phyloP scores from a whole-genome alignment of 352 stramenopile species.

The Phytopythium aichiense region DNA sequence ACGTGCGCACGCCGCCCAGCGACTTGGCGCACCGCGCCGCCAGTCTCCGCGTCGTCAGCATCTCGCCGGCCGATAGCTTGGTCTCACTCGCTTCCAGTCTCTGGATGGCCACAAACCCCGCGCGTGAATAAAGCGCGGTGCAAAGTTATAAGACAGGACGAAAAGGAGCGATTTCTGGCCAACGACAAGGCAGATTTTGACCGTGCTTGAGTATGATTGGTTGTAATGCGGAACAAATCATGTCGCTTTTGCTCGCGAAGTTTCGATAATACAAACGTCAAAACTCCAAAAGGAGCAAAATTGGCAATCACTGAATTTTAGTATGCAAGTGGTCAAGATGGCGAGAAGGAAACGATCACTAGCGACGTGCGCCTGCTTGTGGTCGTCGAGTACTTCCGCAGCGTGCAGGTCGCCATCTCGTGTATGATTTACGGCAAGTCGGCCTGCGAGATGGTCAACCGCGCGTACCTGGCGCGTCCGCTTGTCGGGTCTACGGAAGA shows the following conservation, averaged over 20 bases:
- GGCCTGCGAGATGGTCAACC: slow-evolving; percentile 55
- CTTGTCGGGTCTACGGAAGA: too few species aligned
- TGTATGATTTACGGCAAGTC: slow-evolving; percentile 67
- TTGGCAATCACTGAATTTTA: too few species aligned
- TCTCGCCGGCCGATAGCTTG: slow-evolving; percentile 5
- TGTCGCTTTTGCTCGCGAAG: too few species aligned
- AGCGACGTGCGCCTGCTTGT: slow-evolving; percentile 60
- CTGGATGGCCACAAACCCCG: background rate
- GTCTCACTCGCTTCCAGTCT: background rate
- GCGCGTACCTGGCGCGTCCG: slow-evolving; percentile 23
- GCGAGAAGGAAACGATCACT: too few species aligned
- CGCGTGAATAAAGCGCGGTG: background rate
- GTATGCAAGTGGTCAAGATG: too few species aligned
- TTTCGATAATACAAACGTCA: too few species aligned
- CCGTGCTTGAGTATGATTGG: too few species aligned
- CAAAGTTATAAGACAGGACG: too few species aligned
- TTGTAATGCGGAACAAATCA: too few species aligned
- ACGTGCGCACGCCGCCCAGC: slow-evolving; percentile 37
- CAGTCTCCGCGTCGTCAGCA: slow-evolving; percentile 41
- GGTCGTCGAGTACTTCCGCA: slow-evolving; percentile 63
- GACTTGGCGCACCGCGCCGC: slow-evolving; percentile 24
- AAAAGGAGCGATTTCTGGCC: too few species aligned
- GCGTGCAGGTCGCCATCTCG: slow-evolving; percentile 58
- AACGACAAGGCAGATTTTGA: too few species aligned
- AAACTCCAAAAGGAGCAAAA: too few species aligned